Evolutionary conservation across 352 stramenopile species (phyloP), one percentile per base, ranked within the genome.

Genomic region (Sclerospora graminicola): DNA sequence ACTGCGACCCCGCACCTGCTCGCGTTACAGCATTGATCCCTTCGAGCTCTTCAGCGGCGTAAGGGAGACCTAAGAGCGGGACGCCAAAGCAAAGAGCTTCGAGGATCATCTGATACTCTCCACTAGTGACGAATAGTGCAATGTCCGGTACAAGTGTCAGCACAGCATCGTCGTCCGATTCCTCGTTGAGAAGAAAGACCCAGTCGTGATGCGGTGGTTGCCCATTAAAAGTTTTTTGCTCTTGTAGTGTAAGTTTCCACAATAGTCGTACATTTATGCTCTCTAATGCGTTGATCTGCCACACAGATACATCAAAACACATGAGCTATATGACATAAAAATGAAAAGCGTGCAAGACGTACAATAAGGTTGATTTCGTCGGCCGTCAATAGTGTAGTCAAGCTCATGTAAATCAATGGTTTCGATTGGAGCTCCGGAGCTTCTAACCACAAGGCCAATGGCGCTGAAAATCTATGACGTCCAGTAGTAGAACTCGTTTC

Each of bases 21-120:
- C 77, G 71, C 24, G 67, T 60, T 10, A 84, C 61, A 9, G 66
- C 52, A 37, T 87, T 77, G 27, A 87, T 57, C 5, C 60, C 66
- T 63, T 92, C 81, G 26, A 66, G 44, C 69, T 91, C 77, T 42
- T 92, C 80, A 1, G 81, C 78, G 0, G 76, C 80, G 42, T 83
- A 70, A 3, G 78, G 78, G n/a, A 90, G 45, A 10, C 65, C 74
- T 13, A 90, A 58, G 20, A 92, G 61, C 11, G 81, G 78, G 3
- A 80, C 57, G 4, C 78, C 75, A 5, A 57, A 53, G 5, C 69
- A 47, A 5, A 92, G 66, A 26, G 81, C 75, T 30, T 84, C 63
- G 24, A 83, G 74, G 20, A 88, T 58, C 1, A 46, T 67, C 39
- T 68, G 61, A 40, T 78, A 69, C 27, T 79, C 64, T 5, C 81